Evolutionary conservation across 2,329 filamentous ascomycete species (phyloP).

Genomic region (Ceratocystis destructans): DNA sequence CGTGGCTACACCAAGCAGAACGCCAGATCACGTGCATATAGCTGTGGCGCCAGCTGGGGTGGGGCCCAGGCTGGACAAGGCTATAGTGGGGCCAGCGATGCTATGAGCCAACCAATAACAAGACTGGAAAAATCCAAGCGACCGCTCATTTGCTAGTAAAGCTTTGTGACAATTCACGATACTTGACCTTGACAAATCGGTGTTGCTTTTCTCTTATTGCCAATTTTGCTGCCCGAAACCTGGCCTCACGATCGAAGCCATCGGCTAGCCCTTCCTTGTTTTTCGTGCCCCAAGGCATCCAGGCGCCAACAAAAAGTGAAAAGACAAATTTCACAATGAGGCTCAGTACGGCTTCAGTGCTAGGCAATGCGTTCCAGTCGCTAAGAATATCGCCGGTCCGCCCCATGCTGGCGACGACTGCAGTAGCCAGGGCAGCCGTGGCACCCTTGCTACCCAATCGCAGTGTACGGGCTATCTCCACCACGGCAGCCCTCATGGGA

Average conservation of each 20-base stretch:
- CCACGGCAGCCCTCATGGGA: conserved; percentile 43
- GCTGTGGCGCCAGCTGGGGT: neutral
- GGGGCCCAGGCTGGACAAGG: neutral
- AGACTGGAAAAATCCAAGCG: conserved; percentile 5
- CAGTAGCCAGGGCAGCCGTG: conserved; percentile 23
- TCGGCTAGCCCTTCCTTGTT: neutral
- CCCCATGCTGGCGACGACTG: conserved; percentile 27
- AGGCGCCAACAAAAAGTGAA: neutral
- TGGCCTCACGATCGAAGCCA: neutral
- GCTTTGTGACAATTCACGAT: neutral
- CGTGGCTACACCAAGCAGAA: conserved; percentile 1
- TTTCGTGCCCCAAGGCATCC: neutral
- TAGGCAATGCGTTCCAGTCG: conserved; percentile 39
- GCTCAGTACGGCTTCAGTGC: conserved; percentile 31
- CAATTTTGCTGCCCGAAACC: neutral
- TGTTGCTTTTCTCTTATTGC: neutral
- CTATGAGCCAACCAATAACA: neutral
- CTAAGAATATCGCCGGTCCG: conserved; percentile 32
- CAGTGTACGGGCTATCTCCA: conserved; percentile 57
- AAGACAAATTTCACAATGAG: conserved; percentile 31
- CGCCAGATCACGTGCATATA: conserved; percentile 16
- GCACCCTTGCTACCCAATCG: conserved; percentile 25
- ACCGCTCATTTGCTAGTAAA: neutral
- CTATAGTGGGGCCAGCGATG: neutral
- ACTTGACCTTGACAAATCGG: neutral